Evolutionary conservation across 1,284 basidiomycete species (phyloP), one percentile per base, ranked within the genome.

Genomic region (Ceratobasidium sp.): DNA sequence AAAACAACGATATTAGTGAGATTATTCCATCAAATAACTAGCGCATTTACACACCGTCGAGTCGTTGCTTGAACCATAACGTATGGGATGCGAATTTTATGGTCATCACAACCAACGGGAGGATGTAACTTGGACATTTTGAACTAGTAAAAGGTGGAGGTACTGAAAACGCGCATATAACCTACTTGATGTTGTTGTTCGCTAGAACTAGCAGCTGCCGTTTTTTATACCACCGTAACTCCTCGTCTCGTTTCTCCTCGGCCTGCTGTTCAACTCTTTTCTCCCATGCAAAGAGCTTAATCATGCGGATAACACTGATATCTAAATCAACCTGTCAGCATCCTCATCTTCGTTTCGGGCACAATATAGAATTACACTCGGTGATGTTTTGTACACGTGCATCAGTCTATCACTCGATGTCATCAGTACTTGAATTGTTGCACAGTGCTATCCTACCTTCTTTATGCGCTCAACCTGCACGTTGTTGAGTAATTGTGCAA

Each of bases 241-340:
- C 90, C 3, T 83, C 82, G 69, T 88, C 86, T 80, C 81, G 79
- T 75, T 85, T 86, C n/a, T 82, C 82, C 16, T 82, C 80, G 46
- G 89, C 81, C 62, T 83, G 81, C 28, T 82, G 79, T 71, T 85
- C 82, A 79, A 88, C 85, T 75, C 85, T 84, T 23, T 80, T 79
- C 77, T 89, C 88, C 88, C 88, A 89, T 9, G 86, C 89, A 75
- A 92, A 91, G 75, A 91, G 84, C 80, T 91, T 91, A 79, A 89
- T 81, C 84, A 89, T 88, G 30, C 88, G 81, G n/a, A 87, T 75
- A 6, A 86, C 81, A 74, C 80, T 85, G 80, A 86, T 80, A 6
- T 81, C 84, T 85, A 48, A 53, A 9, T 6, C 16, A 3, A 16
- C 4, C 52, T 32, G 3, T 23, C n/a, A 39, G 46, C 53, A 26